These are phyloP conservation scores for Ceratobasidium papillatum DNA, from an alignment of 1,284 basidiomycete genomes.

Conservation along the genomic window DNA sequence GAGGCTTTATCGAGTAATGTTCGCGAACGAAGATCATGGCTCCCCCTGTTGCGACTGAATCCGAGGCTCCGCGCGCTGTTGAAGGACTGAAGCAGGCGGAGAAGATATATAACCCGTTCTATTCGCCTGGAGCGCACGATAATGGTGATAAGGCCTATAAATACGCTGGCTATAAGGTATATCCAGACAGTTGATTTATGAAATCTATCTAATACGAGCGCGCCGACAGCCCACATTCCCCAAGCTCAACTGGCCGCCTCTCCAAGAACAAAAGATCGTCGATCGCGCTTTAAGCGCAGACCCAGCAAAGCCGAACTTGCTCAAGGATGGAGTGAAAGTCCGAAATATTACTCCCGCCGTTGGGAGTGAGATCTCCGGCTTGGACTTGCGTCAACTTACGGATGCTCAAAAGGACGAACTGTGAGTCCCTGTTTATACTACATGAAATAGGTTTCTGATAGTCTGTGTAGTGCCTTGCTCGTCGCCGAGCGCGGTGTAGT, in stretches of 20 bases:
- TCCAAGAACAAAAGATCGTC: constrained; percentile 64
- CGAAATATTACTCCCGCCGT: constrained; percentile 54
- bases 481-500: constrained; percentile 67
- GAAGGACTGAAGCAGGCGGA: constrained; percentile 20
- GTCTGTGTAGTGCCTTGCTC: constrained; percentile 62
- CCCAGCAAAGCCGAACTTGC: constrained; percentile 50
- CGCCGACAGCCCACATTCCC: constrained; percentile 68
- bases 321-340: constrained; percentile 50
- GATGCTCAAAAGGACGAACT: constrained; percentile 57
- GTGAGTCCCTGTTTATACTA: constrained; percentile 44
- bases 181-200: no score
- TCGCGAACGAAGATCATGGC: background rate
- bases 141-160: constrained; percentile 64
- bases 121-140: constrained; percentile 65
- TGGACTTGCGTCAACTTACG: constrained; percentile 55
- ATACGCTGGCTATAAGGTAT: constrained; percentile 69
- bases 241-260: constrained; percentile 68
- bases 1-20: background rate
- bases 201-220: constrained; percentile 19
- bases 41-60: constrained; percentile 28
- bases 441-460: constrained; percentile 32
- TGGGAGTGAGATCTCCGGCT: constrained; percentile 55
- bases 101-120: constrained; percentile 67
- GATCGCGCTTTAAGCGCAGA: constrained; percentile 67
- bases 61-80: background rate